phyloP scores from a whole-genome alignment of 2,329 filamentous ascomycete genomes.

The Claviceps humidiphila region DNA sequence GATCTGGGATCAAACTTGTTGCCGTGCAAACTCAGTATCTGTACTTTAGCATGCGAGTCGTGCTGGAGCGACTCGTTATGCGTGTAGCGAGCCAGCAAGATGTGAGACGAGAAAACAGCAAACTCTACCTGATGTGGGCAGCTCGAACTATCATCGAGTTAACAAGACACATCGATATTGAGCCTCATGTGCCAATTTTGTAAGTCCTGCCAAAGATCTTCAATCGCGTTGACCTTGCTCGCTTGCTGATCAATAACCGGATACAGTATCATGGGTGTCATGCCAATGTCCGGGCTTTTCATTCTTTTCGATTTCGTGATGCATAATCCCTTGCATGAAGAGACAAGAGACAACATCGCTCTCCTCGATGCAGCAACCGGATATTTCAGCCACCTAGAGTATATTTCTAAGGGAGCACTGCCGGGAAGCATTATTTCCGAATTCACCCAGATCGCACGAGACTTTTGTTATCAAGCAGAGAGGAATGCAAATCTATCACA shows the following conservation, averaged over 20 bases:
- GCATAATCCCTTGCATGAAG: slow-evolving; percentile 11
- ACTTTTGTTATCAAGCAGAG: slow-evolving; percentile 2
- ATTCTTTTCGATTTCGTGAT: slow-evolving; percentile 13
- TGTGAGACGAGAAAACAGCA: slow-evolving; percentile 9
- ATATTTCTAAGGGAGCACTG: slow-evolving; percentile 6
- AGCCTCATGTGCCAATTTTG: slow-evolving; percentile 21
- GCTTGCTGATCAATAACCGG: not conserved
- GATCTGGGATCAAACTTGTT: slow-evolving; percentile 9
- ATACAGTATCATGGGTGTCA: slow-evolving; percentile 8
- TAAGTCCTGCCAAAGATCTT: slow-evolving; percentile 7
- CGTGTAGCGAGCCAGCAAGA: slow-evolving; percentile 11
- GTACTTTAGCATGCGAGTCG: slow-evolving; percentile 19
- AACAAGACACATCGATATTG: slow-evolving; percentile 19
- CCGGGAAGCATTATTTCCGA: slow-evolving; percentile 6
- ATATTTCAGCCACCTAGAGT: slow-evolving; percentile 8
- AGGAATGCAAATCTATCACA: not conserved
- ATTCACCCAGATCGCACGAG: slow-evolving; percentile 2
- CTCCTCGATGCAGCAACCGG: slow-evolving; percentile 8
- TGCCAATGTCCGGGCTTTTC: slow-evolving; percentile 11
- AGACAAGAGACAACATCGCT: slow-evolving; percentile 8
- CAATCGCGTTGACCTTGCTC: not conserved
- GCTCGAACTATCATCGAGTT: slow-evolving; percentile 20
- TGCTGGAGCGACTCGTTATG: slow-evolving; percentile 17
- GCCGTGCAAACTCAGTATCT: slow-evolving; percentile 16
- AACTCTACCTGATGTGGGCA: slow-evolving; percentile 16